Evolutionary conservation across 495 filamentous ascomycete genomes (phyloP), one percentile per base, ranked within the genome.

Genomic region (Aspergillus sparsus): DNA sequence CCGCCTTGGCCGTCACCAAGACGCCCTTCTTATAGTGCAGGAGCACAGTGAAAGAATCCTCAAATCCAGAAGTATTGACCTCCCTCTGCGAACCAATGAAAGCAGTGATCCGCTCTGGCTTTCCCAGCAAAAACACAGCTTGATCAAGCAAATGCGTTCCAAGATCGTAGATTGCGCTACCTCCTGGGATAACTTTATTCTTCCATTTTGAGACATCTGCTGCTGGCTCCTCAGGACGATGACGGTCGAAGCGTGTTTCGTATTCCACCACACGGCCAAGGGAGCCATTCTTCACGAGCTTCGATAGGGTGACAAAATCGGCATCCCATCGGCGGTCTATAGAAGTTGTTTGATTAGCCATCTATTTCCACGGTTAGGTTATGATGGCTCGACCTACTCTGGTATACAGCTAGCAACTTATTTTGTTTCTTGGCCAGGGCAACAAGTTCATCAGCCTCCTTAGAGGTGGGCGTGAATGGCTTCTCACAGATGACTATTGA

Each of bases 81-180:
- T 69, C 75, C 16, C 89, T 82, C 69, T 93, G 87, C 44, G 83
- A 84, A 6, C 83, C 80, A 34, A 94, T 78, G 64, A 89, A 84
- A 3, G 76, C 91, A 10, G 83, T 90, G 2, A 96, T 81, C 9
- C 76, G 74, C 39, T 82, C 74, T 16, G 93, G 93, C 65, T 87
- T 70, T 10, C 92, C 93, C 67, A 96, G 90, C n/a, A 90, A 73
- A 13, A 85, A 78, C 68, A 89, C 87, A 0, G 83, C 86, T 71
- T 96, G 92, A 72, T 95, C 91, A 18, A 96, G 76, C 36, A 93
- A 77, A 69, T 97, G 93, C 5, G 87, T 84, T 53, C 93, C 93
- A 8, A 97, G 79, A 71, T 96, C 93, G 67, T 89, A 93, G 35
- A 95, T 76, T 21, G 83, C 85, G 16, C 90, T 88, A 10, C 88